phyloP scores from a whole-genome alignment of 1,284 basidiomycete genomes.

The Rhodotorula sp. region DNA sequence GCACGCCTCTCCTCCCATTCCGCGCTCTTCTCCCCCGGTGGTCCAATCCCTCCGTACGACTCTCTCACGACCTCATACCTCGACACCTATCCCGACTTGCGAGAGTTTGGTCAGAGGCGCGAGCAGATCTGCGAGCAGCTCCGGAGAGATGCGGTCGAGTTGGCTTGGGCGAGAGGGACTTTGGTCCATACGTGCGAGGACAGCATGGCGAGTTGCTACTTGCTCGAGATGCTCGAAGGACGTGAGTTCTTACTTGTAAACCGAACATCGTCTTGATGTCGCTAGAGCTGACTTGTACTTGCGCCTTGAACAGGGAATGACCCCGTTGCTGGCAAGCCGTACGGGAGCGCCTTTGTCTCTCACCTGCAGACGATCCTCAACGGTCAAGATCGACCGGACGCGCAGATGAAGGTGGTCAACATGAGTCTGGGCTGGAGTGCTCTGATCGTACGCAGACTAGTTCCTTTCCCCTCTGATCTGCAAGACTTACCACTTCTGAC shows the following conservation, averaged over 20 bases:
- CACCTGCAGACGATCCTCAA: constrained; percentile 38
- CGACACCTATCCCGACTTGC: constrained; percentile 20
- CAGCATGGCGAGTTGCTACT: constrained; percentile 33
- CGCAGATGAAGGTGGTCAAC: constrained; percentile 27
- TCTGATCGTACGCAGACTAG: constrained; percentile 19
- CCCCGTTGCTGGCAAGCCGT: constrained; percentile 32
- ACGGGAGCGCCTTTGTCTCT: constrained; percentile 35
- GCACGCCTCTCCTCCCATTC: constrained; percentile 37
- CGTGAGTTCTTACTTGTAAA: constrained; percentile 2
- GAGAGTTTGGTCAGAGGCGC: constrained; percentile 26
- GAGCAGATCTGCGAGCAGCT: constrained; percentile 25
- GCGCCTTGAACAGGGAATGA: constrained; percentile 11
- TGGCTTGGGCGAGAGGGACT: constrained; percentile 35
- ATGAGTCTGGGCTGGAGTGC: constrained; percentile 36
- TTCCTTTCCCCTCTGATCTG: not conserved
- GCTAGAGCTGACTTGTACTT: not conserved
- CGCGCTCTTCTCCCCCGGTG: constrained; percentile 2
- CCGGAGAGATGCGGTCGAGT: constrained; percentile 24
- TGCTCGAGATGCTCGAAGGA: constrained; percentile 39
- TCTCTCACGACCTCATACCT: constrained; percentile 23
- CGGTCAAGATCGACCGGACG: constrained; percentile 15
- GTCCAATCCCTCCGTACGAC: constrained; percentile 18
- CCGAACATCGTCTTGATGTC: no score
- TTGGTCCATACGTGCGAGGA: constrained; percentile 33
- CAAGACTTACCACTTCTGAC: not conserved